These are phyloP conservation scores for Phytophthora quininea DNA, from an alignment of 352 stramenopile genomes.

Conservation along the genomic window DNA sequence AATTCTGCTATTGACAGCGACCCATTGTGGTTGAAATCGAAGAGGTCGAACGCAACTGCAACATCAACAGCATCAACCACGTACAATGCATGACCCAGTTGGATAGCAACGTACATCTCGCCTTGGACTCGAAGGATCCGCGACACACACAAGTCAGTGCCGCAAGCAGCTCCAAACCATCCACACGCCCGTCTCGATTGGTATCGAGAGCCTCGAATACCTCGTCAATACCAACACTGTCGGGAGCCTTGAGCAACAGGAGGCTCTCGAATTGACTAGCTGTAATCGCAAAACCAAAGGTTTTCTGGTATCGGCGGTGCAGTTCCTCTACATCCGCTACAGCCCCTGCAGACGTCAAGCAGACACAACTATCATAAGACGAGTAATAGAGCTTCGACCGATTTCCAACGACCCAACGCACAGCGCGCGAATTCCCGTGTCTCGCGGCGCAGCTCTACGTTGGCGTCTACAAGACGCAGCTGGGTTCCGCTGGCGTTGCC, in stretches of 20 bases:
- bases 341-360: slow-evolving; percentile 47
- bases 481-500: slow-evolving; percentile 55
- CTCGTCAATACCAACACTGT: slow-evolving; percentile 65
- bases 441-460: slow-evolving; percentile 74
- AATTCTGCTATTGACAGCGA: slow-evolving; percentile 65
- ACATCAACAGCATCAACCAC: not conserved
- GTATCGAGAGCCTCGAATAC: slow-evolving; percentile 78
- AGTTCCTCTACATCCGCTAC: slow-evolving; percentile 68
- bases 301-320: slow-evolving; percentile 71
- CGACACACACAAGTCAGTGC: slow-evolving; percentile 74
- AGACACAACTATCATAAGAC: not conserved
- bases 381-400: not conserved
- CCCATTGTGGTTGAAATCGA: slow-evolving; percentile 77
- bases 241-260: slow-evolving; percentile 64
- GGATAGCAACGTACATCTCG: slow-evolving; percentile 54
- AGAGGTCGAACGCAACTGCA: slow-evolving; percentile 72
- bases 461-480: slow-evolving; percentile 56
- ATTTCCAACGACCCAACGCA: slow-evolving; percentile 25
- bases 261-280: slow-evolving; percentile 78
- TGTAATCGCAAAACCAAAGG: slow-evolving; percentile 76
- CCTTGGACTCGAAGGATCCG: slow-evolving; percentile 82
- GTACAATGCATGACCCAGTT: not conserved
- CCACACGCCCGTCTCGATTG: slow-evolving; percentile 78
- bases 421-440: slow-evolving; percentile 81
- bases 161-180: slow-evolving; percentile 80